Conservation (phyloP, 2,329 filamentous ascomycete species). For the Sordariomycetes sp. region DNA sequence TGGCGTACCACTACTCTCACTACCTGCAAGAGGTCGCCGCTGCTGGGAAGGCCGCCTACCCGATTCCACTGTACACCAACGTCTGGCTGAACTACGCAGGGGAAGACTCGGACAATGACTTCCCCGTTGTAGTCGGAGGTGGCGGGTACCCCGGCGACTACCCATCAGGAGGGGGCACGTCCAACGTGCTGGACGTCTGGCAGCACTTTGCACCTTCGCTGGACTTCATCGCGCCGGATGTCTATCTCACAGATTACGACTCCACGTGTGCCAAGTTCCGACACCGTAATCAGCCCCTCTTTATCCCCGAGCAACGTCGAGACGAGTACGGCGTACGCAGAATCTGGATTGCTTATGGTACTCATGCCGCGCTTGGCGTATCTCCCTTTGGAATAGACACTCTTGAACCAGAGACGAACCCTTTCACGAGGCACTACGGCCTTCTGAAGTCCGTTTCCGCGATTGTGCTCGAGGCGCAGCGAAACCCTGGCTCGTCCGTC, state of each 20-base stretch:
- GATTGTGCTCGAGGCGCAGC: conserved; percentile 16
- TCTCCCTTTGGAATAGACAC: conserved; percentile 31
- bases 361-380: conserved; percentile 25
- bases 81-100: conserved; percentile 23
- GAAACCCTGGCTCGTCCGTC: conserved; percentile 17
- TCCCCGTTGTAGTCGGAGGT: conserved; percentile 21
- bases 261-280: conserved; percentile 31
- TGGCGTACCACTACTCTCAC: conserved; percentile 22
- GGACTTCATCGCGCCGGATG: conserved; percentile 35
- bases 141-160: conserved; percentile 25
- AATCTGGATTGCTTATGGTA: conserved; percentile 30
- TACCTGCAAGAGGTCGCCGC: conserved; percentile 23
- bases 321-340: conserved; percentile 34
- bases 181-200: conserved; percentile 28
- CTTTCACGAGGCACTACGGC: background rate
- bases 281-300: conserved; percentile 26
- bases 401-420: background rate
- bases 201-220: conserved; percentile 26
- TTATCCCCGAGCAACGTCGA: conserved; percentile 42
- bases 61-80: conserved; percentile 24
- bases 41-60: conserved; percentile 21
- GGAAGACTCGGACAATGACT: conserved; percentile 18
- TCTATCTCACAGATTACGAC: conserved; percentile 39
- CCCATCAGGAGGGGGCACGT: conserved; percentile 23
- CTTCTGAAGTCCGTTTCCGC: background rate